Percentiles rank a stretch among this genome's conserved stretches.
phyloP scores from a whole-genome alignment of 345 rosid species.

The Eucalyptus camaldulensis region DNA sequence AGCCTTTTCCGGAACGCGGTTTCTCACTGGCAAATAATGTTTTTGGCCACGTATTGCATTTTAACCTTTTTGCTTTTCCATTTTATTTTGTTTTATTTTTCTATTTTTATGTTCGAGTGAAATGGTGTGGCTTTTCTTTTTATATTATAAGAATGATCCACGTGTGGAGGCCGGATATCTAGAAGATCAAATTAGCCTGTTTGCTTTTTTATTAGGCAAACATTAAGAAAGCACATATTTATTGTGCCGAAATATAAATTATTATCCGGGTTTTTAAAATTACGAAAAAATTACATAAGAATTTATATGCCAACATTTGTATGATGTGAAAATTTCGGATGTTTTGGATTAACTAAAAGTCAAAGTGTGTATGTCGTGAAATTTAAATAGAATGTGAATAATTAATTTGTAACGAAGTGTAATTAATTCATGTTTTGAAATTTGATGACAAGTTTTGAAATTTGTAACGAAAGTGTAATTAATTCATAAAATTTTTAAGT shows the following conservation, averaged over 20 bases:
- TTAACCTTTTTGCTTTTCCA: background rate
- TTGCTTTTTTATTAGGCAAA: background rate
- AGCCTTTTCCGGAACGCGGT: background rate
- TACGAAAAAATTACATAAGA: accelerated
- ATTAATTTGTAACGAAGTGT: no score
- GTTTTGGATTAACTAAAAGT: background rate
- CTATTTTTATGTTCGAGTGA: background rate
- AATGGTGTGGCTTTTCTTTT: background rate
- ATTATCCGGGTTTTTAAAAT: accelerated
- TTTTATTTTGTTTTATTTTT: background rate
- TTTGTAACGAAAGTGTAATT: no score
- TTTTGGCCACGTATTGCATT: background rate
- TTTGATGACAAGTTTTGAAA: no score
- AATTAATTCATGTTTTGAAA: accelerated
- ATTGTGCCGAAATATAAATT: background rate
- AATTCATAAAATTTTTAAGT: accelerated
- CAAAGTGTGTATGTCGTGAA: accelerated
- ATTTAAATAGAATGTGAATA: background rate
- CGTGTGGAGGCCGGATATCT: background rate
- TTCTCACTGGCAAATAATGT: background rate
- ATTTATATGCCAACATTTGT: background rate
- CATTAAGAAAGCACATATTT: background rate
- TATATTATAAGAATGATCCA: background rate
- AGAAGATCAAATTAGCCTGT: background rate
- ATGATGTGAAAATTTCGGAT: background rate